Evolutionary conservation across 768 basidiomycete species (phyloP), one percentile per base, ranked within the genome.

Genomic region (Boletus pseudo-olivaceus): DNA sequence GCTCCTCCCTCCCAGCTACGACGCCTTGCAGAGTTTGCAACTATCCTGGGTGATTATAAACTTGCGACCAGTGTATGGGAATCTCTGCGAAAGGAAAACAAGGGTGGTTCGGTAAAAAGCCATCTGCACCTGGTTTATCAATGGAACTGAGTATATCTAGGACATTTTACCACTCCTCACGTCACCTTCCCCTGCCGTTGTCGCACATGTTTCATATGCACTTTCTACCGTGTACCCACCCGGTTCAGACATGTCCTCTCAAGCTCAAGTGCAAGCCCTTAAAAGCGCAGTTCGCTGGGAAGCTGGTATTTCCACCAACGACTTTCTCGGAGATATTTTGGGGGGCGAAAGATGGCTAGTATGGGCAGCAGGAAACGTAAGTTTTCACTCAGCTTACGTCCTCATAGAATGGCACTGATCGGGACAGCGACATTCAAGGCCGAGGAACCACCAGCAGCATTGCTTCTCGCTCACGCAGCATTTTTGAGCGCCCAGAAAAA

Each of bases 1-100:
- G 64, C 76, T 27, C 78, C 81, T 7, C 82, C 83, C 7, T 78
- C 85, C 5, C 90, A 88, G 62, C 84, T 87, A 58, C 80, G 93
- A 42, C 84, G 96, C n/a, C 75, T 98, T 4, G 97, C 94, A 10
- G 97, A 99, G 69, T 95, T 98, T 72, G 86, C 93, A 9, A 97
- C 97, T 19, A 83, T 95, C 54, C 72, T 98, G 3, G 89, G 93
- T 4, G 97, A 99, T 70, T 84, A 85, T 68, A 93, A 90, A 61
- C 77, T 95, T 32, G 96, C 95, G 0, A 75, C 81, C 3, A 72
- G 74, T 8, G 83, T 94, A 4, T 98, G 95, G 89, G 97, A 98
- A 66, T 76, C 85, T 4, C 67, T 93, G 33, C 78, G 91, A 46
- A 93, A 93, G 67, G 95, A 98, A 55, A 82, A 82, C 40, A 93